phyloP scores from a whole-genome alignment of 148 eudicot genomes.

The Pouteria glomerata region DNA sequence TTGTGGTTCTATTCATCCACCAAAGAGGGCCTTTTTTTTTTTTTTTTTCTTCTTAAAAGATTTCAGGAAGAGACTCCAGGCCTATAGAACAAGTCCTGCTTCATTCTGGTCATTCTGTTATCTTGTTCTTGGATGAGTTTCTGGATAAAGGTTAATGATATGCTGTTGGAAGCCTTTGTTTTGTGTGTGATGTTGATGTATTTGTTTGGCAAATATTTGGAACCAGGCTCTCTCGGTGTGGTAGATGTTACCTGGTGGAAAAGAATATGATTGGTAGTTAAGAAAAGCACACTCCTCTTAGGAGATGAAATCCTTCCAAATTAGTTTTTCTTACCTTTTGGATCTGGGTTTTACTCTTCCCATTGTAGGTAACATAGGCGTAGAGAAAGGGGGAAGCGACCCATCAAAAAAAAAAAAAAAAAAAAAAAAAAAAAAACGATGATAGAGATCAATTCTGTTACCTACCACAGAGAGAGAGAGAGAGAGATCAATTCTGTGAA shows the following conservation, averaged over 20 bases:
- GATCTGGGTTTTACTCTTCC: background rate
- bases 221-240: background rate
- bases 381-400: background rate
- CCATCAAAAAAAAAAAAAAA: no score
- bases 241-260: background rate
- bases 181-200: background rate
- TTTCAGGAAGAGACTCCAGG: no score
- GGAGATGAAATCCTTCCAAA: background rate
- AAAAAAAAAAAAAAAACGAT: no score
- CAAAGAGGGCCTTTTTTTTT: no score
- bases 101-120: background rate
- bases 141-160: background rate
- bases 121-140: background rate
- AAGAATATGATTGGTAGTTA: background rate
- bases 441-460: no score
- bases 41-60: no score
- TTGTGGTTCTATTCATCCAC: no score
- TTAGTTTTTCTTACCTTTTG: background rate
- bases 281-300: background rate
- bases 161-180: background rate
- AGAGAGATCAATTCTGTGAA: background rate
- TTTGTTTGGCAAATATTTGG: background rate
- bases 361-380: background rate
- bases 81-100: background rate
- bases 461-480: no score